Conservation (phyloP, 495 filamentous ascomycete genomes). For the Massariosphaeria phaeospora region DNA sequence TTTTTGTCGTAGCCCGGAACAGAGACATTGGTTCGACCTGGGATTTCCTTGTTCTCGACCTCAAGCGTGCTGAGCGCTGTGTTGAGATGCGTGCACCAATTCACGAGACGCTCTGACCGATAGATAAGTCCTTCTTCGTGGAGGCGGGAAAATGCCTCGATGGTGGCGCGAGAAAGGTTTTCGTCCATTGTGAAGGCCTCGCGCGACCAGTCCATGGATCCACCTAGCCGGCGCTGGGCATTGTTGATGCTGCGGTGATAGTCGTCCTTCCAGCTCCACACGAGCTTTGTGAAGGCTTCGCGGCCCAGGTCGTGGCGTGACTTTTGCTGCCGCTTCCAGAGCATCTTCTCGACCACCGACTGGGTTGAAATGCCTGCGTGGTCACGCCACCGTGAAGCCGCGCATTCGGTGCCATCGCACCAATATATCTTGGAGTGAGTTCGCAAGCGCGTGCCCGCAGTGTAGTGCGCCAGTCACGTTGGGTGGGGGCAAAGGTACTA, state of each 20-base stretch:
- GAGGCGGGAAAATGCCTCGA: constrained; percentile 66
- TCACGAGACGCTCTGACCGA: constrained; percentile 68
- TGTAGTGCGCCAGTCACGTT: constrained; percentile 59
- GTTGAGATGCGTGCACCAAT: constrained; percentile 69
- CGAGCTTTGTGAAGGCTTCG: constrained; percentile 52
- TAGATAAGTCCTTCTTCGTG: constrained; percentile 76
- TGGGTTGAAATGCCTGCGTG: constrained; percentile 76
- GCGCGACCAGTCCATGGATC: constrained; percentile 59
- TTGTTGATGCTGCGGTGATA: constrained; percentile 61
- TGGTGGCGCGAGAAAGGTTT: constrained; percentile 62
- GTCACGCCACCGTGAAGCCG: constrained; percentile 60
- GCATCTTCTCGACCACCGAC: constrained; percentile 71
- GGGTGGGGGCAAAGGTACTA: constrained; percentile 70
- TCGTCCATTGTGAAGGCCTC: constrained; percentile 73
- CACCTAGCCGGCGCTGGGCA: constrained; percentile 55
- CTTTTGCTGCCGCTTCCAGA: constrained; percentile 61
- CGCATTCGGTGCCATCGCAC: constrained; percentile 64
- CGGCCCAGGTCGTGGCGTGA: constrained; percentile 64
- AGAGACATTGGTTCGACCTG: constrained; percentile 59
- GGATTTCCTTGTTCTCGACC: constrained; percentile 68
- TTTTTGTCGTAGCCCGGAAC: constrained; percentile 66
- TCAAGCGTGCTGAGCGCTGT: constrained; percentile 75
- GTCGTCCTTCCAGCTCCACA: constrained; percentile 67
- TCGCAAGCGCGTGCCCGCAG: constrained; percentile 66
- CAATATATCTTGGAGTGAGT: constrained; percentile 67